Percentiles rank a stretch among this genome's conserved stretches.
phyloP scores from a whole-genome alignment of 2,329 filamentous ascomycete species.

The Penicillium decumbens region DNA sequence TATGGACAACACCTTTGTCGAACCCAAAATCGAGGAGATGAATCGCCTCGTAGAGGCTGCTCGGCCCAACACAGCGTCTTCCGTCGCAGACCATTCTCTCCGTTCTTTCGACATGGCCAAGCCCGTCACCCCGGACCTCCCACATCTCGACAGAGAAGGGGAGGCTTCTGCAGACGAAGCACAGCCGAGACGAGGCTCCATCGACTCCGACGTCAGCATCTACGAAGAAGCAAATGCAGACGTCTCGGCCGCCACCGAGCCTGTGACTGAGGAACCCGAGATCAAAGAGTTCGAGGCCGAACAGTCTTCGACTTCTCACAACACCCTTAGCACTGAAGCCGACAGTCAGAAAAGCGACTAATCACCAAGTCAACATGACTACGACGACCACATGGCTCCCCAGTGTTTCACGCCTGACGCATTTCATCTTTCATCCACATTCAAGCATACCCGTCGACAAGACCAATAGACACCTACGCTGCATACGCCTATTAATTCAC shows the following conservation, averaged over 20 bases:
- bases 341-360: conserved; percentile 2
- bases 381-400: neutral
- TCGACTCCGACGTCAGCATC: conserved; percentile 19
- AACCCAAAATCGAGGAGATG: conserved; percentile 5
- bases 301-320: neutral
- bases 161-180: conserved; percentile 7
- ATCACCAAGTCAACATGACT: neutral
- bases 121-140: conserved; percentile 9
- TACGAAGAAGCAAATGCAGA: conserved; percentile 22
- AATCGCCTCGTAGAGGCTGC: neutral
- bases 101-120: conserved; percentile 4
- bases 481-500: conserved; percentile 5
- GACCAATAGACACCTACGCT: conserved; percentile 6
- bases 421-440: conserved; percentile 6
- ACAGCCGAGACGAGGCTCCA: conserved; percentile 11
- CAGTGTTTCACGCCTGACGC: conserved; percentile 7
- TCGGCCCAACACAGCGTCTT: neutral
- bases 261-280: neutral
- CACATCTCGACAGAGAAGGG: conserved; percentile 4
- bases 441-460: conserved; percentile 4
- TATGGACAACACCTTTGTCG: conserved; percentile 5
- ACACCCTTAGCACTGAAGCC: neutral
- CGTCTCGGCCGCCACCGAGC: neutral
- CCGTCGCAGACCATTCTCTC: conserved; percentile 2
- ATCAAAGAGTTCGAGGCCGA: neutral